Conservation (phyloP, 257 asterid species). For the Nicotiana knightiana region DNA sequence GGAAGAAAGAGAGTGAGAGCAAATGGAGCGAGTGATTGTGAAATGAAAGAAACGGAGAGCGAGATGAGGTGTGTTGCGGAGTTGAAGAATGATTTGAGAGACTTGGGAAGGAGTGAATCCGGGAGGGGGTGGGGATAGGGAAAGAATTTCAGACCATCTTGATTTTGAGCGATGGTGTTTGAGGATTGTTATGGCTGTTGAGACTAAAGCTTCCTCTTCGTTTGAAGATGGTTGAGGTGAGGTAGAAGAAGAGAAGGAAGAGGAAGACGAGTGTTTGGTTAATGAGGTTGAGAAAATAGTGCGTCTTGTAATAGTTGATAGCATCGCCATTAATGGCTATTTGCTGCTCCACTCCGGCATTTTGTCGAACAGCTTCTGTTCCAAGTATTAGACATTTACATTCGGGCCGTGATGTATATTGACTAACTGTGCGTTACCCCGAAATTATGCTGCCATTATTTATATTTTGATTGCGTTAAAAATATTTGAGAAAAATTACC, state of each 20-base stretch:
- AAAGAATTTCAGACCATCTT: slow-evolving; percentile 81
- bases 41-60: slow-evolving; percentile 60
- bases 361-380: slow-evolving; percentile 24
- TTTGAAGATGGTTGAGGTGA: slow-evolving; percentile 18
- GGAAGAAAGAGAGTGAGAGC: slow-evolving; percentile 61
- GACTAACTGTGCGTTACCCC: too few species aligned
- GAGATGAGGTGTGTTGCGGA: slow-evolving; percentile 69
- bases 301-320: slow-evolving; percentile 12
- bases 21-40: slow-evolving; percentile 56
- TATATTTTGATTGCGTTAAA: too few species aligned
- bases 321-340: slow-evolving; percentile 20
- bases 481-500: too few species aligned
- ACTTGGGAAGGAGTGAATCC: slow-evolving; percentile 59
- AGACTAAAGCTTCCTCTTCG: slow-evolving; percentile 34
- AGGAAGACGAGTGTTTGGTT: slow-evolving; percentile 6
- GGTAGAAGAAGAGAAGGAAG: slow-evolving; percentile 29
- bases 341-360: neutral
- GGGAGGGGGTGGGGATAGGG: slow-evolving; percentile 38
- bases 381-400: neutral
- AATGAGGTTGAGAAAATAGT: neutral
- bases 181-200: slow-evolving; percentile 68
- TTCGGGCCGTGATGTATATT: too few species aligned
- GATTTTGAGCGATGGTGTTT: slow-evolving; percentile 88
- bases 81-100: slow-evolving; percentile 48
- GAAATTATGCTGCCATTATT: too few species aligned